Percentiles rank a stretch among this genome's conserved stretches.
These are phyloP conservation scores for Melampsora abietis-canadensis DNA, from an alignment of 1,284 basidiomycete genomes.

Conservation along the genomic window DNA sequence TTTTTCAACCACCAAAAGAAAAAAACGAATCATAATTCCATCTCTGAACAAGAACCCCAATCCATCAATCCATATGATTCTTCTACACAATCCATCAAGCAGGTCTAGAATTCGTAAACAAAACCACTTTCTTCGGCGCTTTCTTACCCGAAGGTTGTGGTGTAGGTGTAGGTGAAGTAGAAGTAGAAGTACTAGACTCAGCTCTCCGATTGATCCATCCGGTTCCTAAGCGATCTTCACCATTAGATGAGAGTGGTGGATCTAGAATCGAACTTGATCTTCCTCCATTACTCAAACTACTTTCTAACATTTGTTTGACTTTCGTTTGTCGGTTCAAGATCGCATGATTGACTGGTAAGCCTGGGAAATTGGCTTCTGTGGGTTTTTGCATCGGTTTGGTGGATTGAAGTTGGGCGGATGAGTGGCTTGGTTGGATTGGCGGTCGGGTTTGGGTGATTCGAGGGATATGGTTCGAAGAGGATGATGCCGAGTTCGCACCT, in stretches of 20 bases:
- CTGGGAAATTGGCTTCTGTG: conserved; percentile 1
- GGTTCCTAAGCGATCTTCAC: background rate
- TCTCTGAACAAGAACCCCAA: too few species aligned
- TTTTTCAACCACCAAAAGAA: too few species aligned
- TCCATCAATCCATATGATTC: too few species aligned
- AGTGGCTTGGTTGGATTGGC: background rate
- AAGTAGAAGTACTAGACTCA: background rate
- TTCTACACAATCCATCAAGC: background rate
- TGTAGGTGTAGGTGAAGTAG: background rate
- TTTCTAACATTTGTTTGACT: background rate
- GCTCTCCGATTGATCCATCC: background rate
- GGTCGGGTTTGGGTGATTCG: background rate
- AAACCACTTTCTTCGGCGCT: background rate
- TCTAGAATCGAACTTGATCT: background rate
- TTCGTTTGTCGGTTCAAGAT: background rate
- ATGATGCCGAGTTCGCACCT: background rate
- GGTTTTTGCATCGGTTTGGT: background rate
- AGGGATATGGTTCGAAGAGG: background rate
- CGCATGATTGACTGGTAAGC: background rate
- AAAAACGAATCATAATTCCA: too few species aligned
- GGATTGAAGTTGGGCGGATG: background rate
- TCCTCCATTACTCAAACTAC: background rate
- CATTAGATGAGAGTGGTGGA: background rate
- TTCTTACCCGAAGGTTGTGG: background rate
- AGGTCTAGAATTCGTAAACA: background rate